Base-by-base conservation (phyloP, 306 rosid species). In the Psophocarpus tetragonolobus region DNA sequence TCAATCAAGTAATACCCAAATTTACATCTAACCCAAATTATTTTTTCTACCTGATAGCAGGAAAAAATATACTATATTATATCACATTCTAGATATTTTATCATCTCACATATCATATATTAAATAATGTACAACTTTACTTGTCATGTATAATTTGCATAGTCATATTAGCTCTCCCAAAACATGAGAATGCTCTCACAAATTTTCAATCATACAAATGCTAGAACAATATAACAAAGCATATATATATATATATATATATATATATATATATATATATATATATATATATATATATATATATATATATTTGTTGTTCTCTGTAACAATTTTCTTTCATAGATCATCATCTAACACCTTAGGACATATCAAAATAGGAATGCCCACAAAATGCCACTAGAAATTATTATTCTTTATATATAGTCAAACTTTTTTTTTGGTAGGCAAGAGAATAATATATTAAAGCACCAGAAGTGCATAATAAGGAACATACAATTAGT, bases 81-180 rank as follows among this genome's bases (percentile, higher is more conserved):
- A 58, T n/a, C n/a, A n/a, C n/a, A n/a, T n/a, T n/a, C n/a, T n/a
- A n/a, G 21, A 54, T 3, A 60, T 23, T 20, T 1, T 29, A 15
- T 33, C 17, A 33, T 48, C 38, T 20, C 39, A n/a, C n/a, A 79
- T 44, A 33, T 32, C 38, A 62, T 33, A 17, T 3, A 63, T 56
- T 76, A 66, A 63, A 51, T 56, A 71, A 38, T 23, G 13, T 30
- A 41, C 51, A 6, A 27, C 68, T 32, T 38, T 42, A 36, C 54
- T 61, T 36, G 61, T 48, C 78, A 82, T 42, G 63, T 44, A 77
- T 77, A 63, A 71, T 75, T 56, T 70, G 68, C 41, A 71, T 26
- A 71, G 39, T 50, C 35, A 42, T 70, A n/a, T n/a, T n/a, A n/a
- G n/a, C n/a, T n/a, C n/a, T n/a, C n/a, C n/a, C n/a, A n/a, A n/a